A percentile compares a stretch with the other conserved stretches of the same genome.
phyloP scores from a whole-genome alignment of 2,329 filamentous ascomycete species.

The Aspergillus udagawae region DNA sequence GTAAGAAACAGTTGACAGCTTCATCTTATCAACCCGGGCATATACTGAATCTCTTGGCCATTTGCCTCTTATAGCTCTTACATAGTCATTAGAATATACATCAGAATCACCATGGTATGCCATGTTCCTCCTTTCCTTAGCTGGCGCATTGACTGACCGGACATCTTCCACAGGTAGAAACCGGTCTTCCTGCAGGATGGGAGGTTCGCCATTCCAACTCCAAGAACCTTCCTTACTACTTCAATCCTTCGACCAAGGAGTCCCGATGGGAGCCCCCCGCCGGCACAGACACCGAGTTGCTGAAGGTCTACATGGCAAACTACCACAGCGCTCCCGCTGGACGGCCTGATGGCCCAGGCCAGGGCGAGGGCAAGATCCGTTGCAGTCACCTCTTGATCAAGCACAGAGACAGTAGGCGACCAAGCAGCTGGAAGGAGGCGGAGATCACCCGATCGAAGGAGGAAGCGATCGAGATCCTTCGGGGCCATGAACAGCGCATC shows the following conservation, averaged over 20 bases:
- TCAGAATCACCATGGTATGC: constrained; percentile 10
- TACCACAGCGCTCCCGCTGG: constrained; percentile 63
- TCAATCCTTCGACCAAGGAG: constrained; percentile 79
- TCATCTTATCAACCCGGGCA: neutral
- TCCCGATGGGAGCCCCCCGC: constrained; percentile 93
- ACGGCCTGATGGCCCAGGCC: constrained; percentile 28
- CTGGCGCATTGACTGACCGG: constrained; percentile 6
- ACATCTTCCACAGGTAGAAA: constrained; percentile 53
- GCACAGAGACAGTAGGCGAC: constrained; percentile 80
- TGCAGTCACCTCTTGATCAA: constrained; percentile 91
- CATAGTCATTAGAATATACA: neutral
- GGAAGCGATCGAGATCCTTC: constrained; percentile 75
- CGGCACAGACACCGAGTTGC: constrained; percentile 82
- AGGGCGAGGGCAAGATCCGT: constrained; percentile 78
- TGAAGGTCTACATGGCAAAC: constrained; percentile 89
- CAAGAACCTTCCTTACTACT: constrained; percentile 98
- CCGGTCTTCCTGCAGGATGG: constrained; percentile 81
- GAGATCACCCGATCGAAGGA: constrained; percentile 86
- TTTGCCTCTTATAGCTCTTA: neutral
- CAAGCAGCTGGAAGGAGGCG: constrained; percentile 88
- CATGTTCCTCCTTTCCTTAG: neutral
- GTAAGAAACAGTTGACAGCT: neutral
- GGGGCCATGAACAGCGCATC: constrained; percentile 72
- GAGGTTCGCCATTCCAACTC: constrained; percentile 97
- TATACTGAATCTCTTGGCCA: neutral